Evolutionary conservation across 2,329 filamentous ascomycete genomes (phyloP), one percentile per base, ranked within the genome.

Genomic region (Macroventuria anomochaeta): DNA sequence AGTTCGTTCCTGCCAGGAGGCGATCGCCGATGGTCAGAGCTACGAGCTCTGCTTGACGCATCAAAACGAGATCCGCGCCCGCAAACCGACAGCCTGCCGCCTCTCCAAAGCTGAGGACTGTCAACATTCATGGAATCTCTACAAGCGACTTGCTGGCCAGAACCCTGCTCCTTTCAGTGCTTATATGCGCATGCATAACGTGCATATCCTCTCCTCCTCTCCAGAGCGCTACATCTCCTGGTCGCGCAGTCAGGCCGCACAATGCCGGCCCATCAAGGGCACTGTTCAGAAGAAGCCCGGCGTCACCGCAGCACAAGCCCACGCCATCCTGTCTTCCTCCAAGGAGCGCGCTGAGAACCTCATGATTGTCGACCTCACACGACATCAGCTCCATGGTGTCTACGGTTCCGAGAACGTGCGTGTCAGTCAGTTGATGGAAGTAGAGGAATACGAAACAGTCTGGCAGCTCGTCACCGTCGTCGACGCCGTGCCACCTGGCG

Each of bases 351-450:
- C 93, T 0, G 93, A 97, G 78, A 97, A 97, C 69, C 83, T 97
- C 20, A 97, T 97, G 95, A 97, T 97, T 65, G 93, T 96, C 2
- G 93, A 97, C 73, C 81, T 97, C 1, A 95, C 97, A n/a, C 85
- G 93, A 0, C 93, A 97, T 69, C 93, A 97, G 73, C 80, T 97
- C 11, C 89, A 96, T 73, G 86, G 88, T n/a, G 87, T 96, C 7
- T 91, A 88, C 56, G 90, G 90, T 5, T 83, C 88, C 1, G 87
- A 86, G 0, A 83, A 84, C 53, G 91, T 97, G 1, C 73, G 77
- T 5, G 91, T 96, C 1, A 85, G 87, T 12, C 88, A 91, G 49
- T 79, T 97, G 20, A 89, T 97, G 78, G 84, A 87, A 53, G 89
- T 97, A 0, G 93, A 97, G 74, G 92, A 96, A 70, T 96, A 96